Conservation (phyloP, 345 rosid genomes). For the Anacardium occidentale region DNA sequence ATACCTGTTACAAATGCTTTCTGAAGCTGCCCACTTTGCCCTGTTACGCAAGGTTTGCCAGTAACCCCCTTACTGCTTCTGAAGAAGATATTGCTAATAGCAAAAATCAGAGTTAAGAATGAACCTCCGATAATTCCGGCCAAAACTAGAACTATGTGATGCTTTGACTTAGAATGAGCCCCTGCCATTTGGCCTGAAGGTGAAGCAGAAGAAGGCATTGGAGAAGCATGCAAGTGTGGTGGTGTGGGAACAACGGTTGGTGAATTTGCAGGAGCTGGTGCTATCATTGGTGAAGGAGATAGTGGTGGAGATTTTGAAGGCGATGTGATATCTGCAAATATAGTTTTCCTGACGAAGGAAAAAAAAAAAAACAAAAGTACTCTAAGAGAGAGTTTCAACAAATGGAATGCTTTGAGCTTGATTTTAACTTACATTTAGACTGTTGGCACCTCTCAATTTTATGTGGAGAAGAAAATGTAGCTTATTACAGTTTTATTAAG, state of each 20-base stretch:
- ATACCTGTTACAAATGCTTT: conserved; percentile 76
- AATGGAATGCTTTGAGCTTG: not conserved
- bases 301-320: conserved; percentile 39
- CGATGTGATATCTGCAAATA: conserved; percentile 26
- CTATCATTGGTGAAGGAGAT: conserved; percentile 35
- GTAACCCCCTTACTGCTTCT: conserved; percentile 60
- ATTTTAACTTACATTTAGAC: not conserved
- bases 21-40: conserved; percentile 89
- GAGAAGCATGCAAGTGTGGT: conserved; percentile 12
- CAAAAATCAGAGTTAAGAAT: conserved; percentile 36
- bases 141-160: conserved; percentile 31
- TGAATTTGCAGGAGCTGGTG: conserved; percentile 27
- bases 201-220: conserved; percentile 34
- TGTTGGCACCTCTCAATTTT: too few species aligned
- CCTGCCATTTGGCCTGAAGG: conserved; percentile 24
- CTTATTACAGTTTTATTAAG: too few species aligned
- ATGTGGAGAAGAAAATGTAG: too few species aligned
- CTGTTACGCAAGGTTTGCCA: conserved; percentile 85
- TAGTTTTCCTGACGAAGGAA: conserved; percentile 40
- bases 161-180: conserved; percentile 27
- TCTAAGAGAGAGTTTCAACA: not conserved
- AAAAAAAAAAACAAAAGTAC: not conserved
- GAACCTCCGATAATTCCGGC: conserved; percentile 45
- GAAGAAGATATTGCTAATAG: conserved; percentile 41
- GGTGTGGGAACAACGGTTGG: conserved; percentile 23